Base-by-base conservation (phyloP, 2,329 filamentous ascomycete genomes). In the Pestalotiopsis sp. region DNA sequence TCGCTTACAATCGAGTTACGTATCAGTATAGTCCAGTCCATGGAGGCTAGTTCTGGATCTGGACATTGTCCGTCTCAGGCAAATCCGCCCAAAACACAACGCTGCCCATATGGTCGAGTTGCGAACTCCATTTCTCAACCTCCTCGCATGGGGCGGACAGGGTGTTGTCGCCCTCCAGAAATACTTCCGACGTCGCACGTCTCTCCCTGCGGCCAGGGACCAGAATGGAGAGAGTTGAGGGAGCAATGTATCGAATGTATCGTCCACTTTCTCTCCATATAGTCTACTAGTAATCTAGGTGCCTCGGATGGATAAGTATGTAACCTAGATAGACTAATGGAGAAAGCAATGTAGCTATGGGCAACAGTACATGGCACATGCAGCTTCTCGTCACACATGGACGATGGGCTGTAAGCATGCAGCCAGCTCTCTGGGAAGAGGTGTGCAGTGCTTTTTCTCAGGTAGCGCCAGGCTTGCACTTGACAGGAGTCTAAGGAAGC, bases 161-260 rank as follows among this genome's bases (percentile, higher is more conserved):
- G n/a, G 17, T 20, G 5, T 27, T 39, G n/a, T 36, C 31, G 59
- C 31, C 59, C 36, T 27, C 59, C 59, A 62, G 27, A 20, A 62
- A 62, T 39, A 62, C 27, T 62, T 36, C 59, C 59, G 59, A 62
- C 31, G 59, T 62, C 59, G 59, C 59, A 62, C 59, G n/a, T 41
- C 31, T 38, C 59, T 27, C 57, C 45, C 20, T 17, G 45, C 20
- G 45, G 45, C 45, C 45, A 52, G 14, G 45, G n/a, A n/a, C 45
- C 31, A n/a, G 17, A n/a, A 52, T 52, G 45, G 45, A 52, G 45
- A 52, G 45, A 36, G 31, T 9, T 36, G 31, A 27, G 27, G 31
- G 31, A 36, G 7, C 31, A 36, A 36, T 36, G 31, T 36, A 36
- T 36, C 31, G 6, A 52, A 52, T 20, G 20, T 20, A 52, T 52